Percentiles rank a stretch among this genome's conserved stretches.
phyloP scores from a whole-genome alignment of 129 eudicot genomes.

The Chrysanthemum makinoi region DNA sequence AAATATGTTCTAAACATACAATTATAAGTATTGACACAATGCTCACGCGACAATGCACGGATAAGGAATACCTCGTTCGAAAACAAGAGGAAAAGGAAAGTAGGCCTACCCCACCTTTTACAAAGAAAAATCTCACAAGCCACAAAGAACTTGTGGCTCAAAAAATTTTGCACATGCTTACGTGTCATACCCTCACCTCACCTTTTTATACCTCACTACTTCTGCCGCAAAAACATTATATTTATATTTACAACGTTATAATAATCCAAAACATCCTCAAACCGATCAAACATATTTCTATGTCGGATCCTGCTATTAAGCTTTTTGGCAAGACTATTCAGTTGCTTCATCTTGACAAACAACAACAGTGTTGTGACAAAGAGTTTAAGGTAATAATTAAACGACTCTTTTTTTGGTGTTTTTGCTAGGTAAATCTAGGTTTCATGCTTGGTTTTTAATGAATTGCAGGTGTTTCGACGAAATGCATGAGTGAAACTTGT shows the following conservation, averaged over 20 bases:
- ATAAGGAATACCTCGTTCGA: too few relatives aligned
- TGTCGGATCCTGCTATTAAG: constrained; percentile 51
- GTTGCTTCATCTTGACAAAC: constrained; percentile 21
- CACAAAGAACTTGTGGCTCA: constrained; percentile 43
- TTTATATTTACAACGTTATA: constrained; percentile 13
- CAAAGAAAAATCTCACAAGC: constrained; percentile 35
- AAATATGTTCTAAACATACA: too few relatives aligned
- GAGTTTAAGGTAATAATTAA: constrained; percentile 27
- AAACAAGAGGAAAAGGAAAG: constrained; percentile 23
- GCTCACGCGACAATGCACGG: too few relatives aligned
- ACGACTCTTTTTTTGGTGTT: background rate
- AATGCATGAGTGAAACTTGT: constrained; percentile 10
- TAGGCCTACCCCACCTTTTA: constrained; percentile 25
- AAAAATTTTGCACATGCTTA: constrained; percentile 18
- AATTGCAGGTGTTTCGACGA: constrained; percentile 23
- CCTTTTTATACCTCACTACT: constrained; percentile 25
- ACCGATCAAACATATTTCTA: constrained; percentile 5
- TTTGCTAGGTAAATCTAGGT: background rate
- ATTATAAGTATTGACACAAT: too few relatives aligned
- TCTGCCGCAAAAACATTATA: constrained; percentile 21
- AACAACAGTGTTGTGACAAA: constrained; percentile 1
- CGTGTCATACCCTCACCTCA: constrained; percentile 37
- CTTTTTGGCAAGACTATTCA: constrained; percentile 56
- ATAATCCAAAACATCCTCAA: constrained; percentile 2
- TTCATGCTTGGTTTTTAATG: background rate